These are phyloP conservation scores for Podaxis carcinomalis DNA, from an alignment of 768 basidiomycete species.

Conservation along the genomic window DNA sequence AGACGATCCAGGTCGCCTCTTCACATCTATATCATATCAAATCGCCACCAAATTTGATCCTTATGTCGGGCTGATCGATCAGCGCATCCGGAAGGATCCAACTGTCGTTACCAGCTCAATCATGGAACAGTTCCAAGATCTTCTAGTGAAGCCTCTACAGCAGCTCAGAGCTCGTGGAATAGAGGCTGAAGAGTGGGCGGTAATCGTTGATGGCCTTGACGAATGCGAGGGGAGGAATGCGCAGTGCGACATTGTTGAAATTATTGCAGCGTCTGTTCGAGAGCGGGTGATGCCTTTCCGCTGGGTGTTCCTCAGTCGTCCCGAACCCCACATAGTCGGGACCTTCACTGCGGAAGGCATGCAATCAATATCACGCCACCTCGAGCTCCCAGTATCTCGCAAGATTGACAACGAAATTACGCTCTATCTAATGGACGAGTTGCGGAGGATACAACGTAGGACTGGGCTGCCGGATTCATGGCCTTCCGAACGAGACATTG, in stretches of 20 bases:
- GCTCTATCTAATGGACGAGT: conserved; percentile 4
- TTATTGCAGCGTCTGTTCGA: neutral
- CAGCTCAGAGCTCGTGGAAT: neutral
- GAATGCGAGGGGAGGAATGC: neutral
- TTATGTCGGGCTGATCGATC: neutral
- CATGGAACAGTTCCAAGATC: neutral
- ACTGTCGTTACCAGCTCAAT: neutral
- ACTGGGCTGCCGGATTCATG: neutral
- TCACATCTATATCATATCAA: conserved; percentile 2
- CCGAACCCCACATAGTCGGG: conserved; percentile 7
- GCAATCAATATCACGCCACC: neutral
- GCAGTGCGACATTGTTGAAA: neutral
- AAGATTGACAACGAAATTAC: conserved; percentile 4
- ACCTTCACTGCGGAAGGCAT: neutral
- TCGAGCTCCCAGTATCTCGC: conserved; percentile 4
- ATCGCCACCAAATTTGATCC: neutral
- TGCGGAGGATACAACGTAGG: neutral
- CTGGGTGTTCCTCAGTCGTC: conserved; percentile 11
- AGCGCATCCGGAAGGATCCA: neutral
- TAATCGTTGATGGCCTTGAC: conserved; percentile 12
- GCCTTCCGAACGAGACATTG: conserved; percentile 2
- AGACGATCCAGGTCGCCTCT: neutral
- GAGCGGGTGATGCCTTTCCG: neutral
- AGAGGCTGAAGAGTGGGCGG: neutral
- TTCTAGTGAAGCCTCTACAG: neutral